Evolutionary conservation across 495 filamentous ascomycete genomes (phyloP).

Genomic region (Tuber magnatum): DNA sequence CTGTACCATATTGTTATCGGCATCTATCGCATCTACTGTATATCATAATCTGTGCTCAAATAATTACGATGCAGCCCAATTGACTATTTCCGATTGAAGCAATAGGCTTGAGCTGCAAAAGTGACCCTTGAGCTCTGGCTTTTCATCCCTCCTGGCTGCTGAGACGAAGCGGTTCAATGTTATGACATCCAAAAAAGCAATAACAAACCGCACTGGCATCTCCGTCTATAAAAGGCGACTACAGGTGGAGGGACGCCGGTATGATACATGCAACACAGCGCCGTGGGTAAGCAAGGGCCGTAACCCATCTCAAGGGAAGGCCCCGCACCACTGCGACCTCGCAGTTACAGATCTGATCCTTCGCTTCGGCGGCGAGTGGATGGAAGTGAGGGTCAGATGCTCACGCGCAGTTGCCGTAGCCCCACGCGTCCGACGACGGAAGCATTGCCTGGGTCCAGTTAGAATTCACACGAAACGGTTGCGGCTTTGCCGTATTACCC

Average conservation of each 20-base stretch:
- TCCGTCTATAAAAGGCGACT: neutral
- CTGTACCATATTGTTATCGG: too few relatives aligned
- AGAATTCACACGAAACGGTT: neutral
- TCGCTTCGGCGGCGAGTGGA: neutral
- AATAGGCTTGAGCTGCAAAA: neutral
- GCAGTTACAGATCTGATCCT: neutral
- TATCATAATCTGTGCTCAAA: neutral
- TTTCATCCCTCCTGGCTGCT: neutral
- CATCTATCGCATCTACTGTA: neutral
- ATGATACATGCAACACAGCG: neutral
- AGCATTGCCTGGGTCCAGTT: neutral
- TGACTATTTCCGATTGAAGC: neutral
- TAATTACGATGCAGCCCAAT: neutral
- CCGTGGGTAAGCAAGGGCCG: neutral
- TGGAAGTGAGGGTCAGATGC: neutral
- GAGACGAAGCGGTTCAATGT: neutral
- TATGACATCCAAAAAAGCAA: neutral
- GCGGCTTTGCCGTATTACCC: neutral
- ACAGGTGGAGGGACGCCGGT: neutral
- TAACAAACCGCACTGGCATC: constrained; percentile 1
- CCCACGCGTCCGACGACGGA: neutral
- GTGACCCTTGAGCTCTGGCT: neutral
- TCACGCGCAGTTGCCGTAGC: neutral
- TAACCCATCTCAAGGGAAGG: neutral
- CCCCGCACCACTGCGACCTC: neutral